Evolutionary conservation across 768 basidiomycete species (phyloP).

Genomic region (Tricholoma saponaceum): DNA sequence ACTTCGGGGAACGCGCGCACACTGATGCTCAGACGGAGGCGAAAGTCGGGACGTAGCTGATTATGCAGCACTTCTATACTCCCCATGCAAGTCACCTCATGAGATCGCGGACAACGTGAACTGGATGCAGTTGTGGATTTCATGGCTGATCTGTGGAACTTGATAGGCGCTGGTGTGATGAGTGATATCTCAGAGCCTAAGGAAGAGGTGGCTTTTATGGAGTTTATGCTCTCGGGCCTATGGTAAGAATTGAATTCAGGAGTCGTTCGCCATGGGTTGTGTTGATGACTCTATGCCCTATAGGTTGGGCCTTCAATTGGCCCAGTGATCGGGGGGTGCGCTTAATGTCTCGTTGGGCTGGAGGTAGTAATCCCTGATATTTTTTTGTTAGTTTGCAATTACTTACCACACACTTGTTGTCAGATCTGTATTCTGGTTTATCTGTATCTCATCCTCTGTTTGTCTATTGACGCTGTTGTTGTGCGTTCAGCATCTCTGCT

Average conservation of each 20-base stretch:
- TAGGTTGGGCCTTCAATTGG: slow-evolving; percentile 60
- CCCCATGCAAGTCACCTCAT: no score
- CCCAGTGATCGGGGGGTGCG: slow-evolving; percentile 56
- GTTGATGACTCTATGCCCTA: background rate
- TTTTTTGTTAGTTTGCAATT: background rate
- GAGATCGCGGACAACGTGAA: no score
- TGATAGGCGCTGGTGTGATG: slow-evolving; percentile 66
- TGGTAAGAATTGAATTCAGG: slow-evolving; percentile 31
- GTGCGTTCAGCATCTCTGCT: slow-evolving; percentile 27
- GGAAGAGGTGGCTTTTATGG: slow-evolving; percentile 73
- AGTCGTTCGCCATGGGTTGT: background rate
- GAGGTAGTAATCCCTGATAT: slow-evolving; percentile 34
- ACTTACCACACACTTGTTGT: background rate
- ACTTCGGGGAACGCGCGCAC: no score
- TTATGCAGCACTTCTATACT: no score
- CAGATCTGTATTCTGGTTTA: slow-evolving; percentile 63
- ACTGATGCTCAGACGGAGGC: no score
- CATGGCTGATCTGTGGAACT: background rate
- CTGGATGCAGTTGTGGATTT: no score
- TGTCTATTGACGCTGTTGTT: slow-evolving; percentile 46
- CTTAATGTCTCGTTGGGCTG: slow-evolving; percentile 58
- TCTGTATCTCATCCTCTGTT: slow-evolving; percentile 42
- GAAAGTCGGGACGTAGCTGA: no score
- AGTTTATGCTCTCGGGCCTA: slow-evolving; percentile 57
- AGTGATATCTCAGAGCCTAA: slow-evolving; percentile 70